Evolutionary conservation across 768 basidiomycete species (phyloP), one percentile per base, ranked within the genome.

Genomic region (Russula foetens): DNA sequence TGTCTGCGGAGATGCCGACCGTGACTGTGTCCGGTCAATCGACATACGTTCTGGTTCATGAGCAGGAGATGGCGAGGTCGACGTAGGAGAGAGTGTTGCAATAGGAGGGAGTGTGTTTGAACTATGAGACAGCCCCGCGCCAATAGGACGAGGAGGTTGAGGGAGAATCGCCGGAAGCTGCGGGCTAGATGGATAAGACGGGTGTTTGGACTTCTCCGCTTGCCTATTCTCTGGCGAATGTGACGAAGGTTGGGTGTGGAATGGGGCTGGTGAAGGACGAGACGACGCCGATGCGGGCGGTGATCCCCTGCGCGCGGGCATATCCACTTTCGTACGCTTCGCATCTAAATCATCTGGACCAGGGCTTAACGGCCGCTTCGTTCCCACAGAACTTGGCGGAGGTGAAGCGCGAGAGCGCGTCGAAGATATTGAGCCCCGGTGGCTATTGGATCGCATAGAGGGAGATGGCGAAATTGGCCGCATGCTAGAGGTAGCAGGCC

Each of bases 71-170:
- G 81, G 78, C 17, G 79, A 78, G 4, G 79, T 79, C 14, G 84
- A 83, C 7, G 80, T 70, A 3, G 86, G 84, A 7, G 86, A 83
- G 24, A 89, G 72, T 7, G 85, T 86, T 24, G 84, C 79, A 62
- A 89, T 88, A 0, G 86, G 85, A 50, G 88, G 88, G 1, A 89
- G 76, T 1, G 84, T 77, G 9, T 70, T 68, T 41, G 66, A 69
- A 53, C 70, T 46, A 65, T 81, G 76, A 5, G 74, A 72, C 53
- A 81, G 73, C 0, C 82, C 80, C 1, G 73, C 68, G 17, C 87
- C 88, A 52, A 88, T 78, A 12, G 88, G 88, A 26, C 85, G 79
- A 47, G 88, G 88, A 68, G 88, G 88, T 26, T 86, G 85, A 44
- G 88, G 88, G 33, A 90, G 77, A 7, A 81, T 79, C 31, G 79